phyloP scores from a whole-genome alignment of 2,329 filamentous ascomycete genomes.

The Cordyceps cicadae region DNA sequence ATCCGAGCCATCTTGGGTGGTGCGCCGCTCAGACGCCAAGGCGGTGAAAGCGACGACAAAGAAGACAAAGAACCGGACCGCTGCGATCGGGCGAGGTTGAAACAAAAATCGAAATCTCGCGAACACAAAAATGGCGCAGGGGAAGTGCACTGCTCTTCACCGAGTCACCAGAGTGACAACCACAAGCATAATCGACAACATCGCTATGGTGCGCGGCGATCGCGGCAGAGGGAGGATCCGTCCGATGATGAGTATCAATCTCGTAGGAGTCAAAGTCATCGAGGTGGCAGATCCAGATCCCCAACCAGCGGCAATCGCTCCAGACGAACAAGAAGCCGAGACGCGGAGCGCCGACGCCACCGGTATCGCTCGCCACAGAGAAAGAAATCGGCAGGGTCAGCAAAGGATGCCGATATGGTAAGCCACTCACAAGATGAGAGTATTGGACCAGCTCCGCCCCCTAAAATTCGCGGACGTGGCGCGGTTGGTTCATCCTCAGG shows the following conservation, averaged over 20 bases:
- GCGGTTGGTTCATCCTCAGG: slow-evolving; percentile 50
- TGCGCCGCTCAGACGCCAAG: slow-evolving; percentile 27
- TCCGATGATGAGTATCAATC: not conserved
- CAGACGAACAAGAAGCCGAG: not conserved
- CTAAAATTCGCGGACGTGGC: slow-evolving; percentile 59
- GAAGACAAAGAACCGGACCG: slow-evolving; percentile 8
- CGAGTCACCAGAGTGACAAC: not conserved
- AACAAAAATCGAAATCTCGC: not conserved
- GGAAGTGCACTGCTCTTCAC: not conserved
- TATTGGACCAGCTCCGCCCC: slow-evolving; percentile 63
- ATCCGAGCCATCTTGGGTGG: slow-evolving; percentile 51
- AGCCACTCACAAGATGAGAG: slow-evolving; percentile 70
- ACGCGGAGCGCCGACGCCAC: not conserved
- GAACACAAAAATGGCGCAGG: not conserved
- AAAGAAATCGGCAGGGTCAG: not conserved
- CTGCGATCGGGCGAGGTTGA: slow-evolving; percentile 1
- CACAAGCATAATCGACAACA: not conserved
- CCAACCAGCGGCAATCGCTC: not conserved
- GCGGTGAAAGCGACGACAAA: slow-evolving; percentile 12
- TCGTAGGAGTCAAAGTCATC: not conserved
- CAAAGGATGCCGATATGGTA: slow-evolving; percentile 13
- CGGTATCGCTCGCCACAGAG: slow-evolving; percentile 2
- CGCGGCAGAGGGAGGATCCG: not conserved
- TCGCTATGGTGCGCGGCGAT: not conserved
- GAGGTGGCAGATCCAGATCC: slow-evolving; percentile 3